These are phyloP conservation scores for Fagus sylvatica DNA, from an alignment of 306 rosid genomes.

Conservation along the genomic window DNA sequence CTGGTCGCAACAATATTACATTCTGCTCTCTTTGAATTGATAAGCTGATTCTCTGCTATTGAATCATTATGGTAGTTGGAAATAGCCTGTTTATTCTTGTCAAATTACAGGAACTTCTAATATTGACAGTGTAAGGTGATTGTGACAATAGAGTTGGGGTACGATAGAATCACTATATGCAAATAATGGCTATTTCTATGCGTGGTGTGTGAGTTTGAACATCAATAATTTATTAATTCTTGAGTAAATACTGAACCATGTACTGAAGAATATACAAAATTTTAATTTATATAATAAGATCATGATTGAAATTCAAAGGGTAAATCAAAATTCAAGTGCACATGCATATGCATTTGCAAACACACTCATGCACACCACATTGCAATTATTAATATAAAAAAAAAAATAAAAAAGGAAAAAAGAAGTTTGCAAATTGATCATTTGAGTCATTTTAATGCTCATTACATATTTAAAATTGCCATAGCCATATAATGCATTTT, in stretches of 20 bases:
- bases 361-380: not conserved
- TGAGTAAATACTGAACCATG: not conserved
- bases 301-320: not conserved
- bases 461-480: not conserved
- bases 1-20: not conserved
- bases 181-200: not conserved
- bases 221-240: not conserved
- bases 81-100: not conserved
- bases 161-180: not conserved
- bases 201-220: too few relatives aligned
- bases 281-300: not conserved
- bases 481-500: not conserved
- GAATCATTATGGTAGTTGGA: not conserved
- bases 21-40: not conserved
- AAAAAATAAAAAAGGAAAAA: not conserved
- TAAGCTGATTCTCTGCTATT: not conserved
- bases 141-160: not conserved
- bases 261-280: not conserved
- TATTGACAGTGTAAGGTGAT: not conserved
- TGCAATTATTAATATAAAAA: not conserved
- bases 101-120: not conserved
- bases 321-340: not conserved
- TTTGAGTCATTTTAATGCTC: not conserved
- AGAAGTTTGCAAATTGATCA: not conserved
- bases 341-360: too few relatives aligned